Evolutionary conservation across 2,329 filamentous ascomycete species (phyloP).

Genomic region (Neofusicoccum cordaticola): DNA sequence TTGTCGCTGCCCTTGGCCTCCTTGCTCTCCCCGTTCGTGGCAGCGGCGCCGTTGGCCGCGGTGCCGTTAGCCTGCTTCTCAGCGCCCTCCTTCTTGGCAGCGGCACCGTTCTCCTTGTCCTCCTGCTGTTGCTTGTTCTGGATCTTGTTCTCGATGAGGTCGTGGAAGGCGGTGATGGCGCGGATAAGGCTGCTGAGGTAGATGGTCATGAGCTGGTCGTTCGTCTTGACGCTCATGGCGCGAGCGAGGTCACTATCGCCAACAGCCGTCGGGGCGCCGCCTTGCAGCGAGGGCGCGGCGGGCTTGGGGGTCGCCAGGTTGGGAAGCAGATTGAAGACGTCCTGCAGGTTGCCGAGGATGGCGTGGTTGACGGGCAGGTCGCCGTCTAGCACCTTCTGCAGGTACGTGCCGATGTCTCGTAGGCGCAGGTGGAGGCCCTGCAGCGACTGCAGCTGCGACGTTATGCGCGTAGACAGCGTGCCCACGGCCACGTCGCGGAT

Average conservation of each 20-base stretch:
- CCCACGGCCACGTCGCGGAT: slow-evolving; percentile 97
- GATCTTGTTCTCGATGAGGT: slow-evolving; percentile 99
- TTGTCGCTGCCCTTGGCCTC: slow-evolving; percentile 47
- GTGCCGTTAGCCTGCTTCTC: slow-evolving; percentile 63
- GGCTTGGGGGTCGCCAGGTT: slow-evolving; percentile 85
- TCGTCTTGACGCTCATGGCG: slow-evolving; percentile 98
- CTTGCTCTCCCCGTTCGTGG: slow-evolving; percentile 39
- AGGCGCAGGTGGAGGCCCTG: slow-evolving; percentile 93
- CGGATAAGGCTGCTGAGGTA: slow-evolving; percentile 95
- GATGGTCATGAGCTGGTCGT: slow-evolving; percentile 98
- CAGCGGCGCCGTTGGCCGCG: slow-evolving; percentile 40
- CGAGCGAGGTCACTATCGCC: slow-evolving; percentile 85
- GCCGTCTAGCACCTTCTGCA: slow-evolving; percentile 91
- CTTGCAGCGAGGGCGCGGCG: slow-evolving; percentile 37
- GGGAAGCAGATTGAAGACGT: slow-evolving; percentile 96
- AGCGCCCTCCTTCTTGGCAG: slow-evolving; percentile 57
- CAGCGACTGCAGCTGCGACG: slow-evolving; percentile 93
- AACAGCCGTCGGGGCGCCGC: slow-evolving; percentile 51
- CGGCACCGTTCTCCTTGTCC: slow-evolving; percentile 66
- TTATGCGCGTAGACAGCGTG: slow-evolving; percentile 93
- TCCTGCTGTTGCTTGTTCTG: slow-evolving; percentile 97
- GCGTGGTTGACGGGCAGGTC: slow-evolving; percentile 95
- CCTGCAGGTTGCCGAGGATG: slow-evolving; percentile 96
- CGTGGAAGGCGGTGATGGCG: slow-evolving; percentile 97
- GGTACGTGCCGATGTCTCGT: slow-evolving; percentile 90